Conservation (phyloP, 2,329 filamentous ascomycete species). For the Stromatinia cepivora region DNA sequence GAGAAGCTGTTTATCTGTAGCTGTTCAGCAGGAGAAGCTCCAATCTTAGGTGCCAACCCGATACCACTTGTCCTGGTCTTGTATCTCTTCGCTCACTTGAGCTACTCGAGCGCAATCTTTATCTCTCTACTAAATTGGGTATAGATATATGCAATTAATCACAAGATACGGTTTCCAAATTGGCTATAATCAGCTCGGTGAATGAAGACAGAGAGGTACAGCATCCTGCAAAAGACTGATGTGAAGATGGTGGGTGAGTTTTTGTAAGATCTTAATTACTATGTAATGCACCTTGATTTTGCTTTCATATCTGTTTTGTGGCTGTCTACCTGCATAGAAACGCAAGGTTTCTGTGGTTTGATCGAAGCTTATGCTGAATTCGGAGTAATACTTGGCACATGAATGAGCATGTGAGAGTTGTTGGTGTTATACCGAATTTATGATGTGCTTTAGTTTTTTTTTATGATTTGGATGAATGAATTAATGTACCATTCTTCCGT, state of each 20-base stretch:
- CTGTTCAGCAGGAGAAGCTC: background rate
- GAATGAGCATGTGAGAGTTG: background rate
- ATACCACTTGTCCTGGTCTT: background rate
- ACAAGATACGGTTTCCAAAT: background rate
- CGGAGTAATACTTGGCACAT: background rate
- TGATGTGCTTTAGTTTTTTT: too few species aligned
- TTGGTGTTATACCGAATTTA: background rate
- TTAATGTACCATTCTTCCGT: too few species aligned
- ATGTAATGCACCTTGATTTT: background rate
- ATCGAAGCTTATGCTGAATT: slow-evolving; percentile 6
- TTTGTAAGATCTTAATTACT: too few species aligned
- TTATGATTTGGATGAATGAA: background rate
- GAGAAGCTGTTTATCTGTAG: background rate
- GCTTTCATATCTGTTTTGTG: background rate
- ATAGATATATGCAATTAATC: slow-evolving; percentile 1
- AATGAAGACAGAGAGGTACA: background rate
- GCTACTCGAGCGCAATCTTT: background rate
- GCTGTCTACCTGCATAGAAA: background rate
- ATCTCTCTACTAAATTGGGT: background rate
- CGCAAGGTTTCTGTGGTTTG: background rate
- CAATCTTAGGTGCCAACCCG: background rate
- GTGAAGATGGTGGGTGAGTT: background rate
- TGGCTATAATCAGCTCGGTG: background rate
- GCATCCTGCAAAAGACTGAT: background rate
- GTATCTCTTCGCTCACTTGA: background rate